These are phyloP conservation scores for Cutaneotrichosporon mucoides DNA, from an alignment of 1,284 basidiomycete species.

Conservation along the genomic window DNA sequence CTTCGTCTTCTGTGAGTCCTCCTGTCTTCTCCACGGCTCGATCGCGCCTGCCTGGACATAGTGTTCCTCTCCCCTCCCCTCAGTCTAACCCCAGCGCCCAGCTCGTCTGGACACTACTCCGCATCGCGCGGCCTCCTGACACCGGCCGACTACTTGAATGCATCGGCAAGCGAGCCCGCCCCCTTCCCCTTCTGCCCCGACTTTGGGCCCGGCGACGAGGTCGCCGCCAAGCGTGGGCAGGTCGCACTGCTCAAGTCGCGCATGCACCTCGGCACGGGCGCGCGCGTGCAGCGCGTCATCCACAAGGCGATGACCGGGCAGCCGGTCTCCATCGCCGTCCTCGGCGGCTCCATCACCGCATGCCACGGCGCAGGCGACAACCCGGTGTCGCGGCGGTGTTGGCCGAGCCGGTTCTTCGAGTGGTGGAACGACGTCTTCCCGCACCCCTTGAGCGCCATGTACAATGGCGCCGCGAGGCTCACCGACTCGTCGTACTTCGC, in stretches of 20 bases:
- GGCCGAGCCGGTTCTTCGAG: conserved; percentile 84
- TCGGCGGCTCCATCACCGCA: conserved; percentile 87
- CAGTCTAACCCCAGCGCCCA: too few relatives aligned
- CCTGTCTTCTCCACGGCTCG: too few relatives aligned
- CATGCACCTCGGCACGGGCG: conserved; percentile 73
- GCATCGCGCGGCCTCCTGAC: conserved; percentile 14
- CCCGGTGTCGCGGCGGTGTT: conserved; percentile 76
- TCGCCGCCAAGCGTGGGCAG: conserved; percentile 72
- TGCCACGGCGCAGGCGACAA: conserved; percentile 92
- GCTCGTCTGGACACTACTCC: conserved; percentile 12
- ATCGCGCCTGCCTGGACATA: too few relatives aligned
- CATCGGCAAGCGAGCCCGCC: conserved; percentile 55
- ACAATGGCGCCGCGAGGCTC: conserved; percentile 87
- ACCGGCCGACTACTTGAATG: conserved; percentile 49
- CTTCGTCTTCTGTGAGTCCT: conserved; percentile 52
- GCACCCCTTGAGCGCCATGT: conserved; percentile 87
- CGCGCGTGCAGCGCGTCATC: conserved; percentile 74
- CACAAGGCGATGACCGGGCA: conserved; percentile 78
- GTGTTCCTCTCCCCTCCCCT: too few relatives aligned
- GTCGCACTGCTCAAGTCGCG: conserved; percentile 70
- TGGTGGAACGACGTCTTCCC: conserved; percentile 96
- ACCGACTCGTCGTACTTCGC: conserved; percentile 90
- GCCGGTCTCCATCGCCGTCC: conserved; percentile 82
- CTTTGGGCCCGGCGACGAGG: conserved; percentile 71
- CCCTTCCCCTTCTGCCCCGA: conserved; percentile 88